These are phyloP conservation scores for Parachaetomium inaequale DNA, from an alignment of 495 filamentous ascomycete genomes.

Conservation along the genomic window DNA sequence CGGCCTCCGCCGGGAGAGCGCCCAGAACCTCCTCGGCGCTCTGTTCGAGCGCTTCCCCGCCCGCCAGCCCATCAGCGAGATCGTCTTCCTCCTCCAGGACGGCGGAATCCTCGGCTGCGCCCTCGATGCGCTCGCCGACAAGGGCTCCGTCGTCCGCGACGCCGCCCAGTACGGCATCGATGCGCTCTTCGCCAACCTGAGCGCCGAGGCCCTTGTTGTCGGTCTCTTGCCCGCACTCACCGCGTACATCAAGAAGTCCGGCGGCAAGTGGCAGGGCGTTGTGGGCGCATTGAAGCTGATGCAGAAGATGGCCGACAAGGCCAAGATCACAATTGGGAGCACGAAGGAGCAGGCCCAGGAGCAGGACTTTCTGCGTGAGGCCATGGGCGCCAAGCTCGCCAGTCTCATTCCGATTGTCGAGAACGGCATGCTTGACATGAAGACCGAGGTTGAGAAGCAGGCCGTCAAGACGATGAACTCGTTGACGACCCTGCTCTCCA, in stretches of 20 bases:
- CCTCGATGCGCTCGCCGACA: slow-evolving; percentile 86
- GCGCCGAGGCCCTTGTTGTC: slow-evolving; percentile 73
- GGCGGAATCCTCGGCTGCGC: slow-evolving; percentile 67
- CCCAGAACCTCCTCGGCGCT: slow-evolving; percentile 91
- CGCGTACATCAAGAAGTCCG: slow-evolving; percentile 69
- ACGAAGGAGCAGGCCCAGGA: slow-evolving; percentile 73
- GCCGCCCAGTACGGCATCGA: slow-evolving; percentile 93
- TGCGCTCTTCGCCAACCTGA: slow-evolving; percentile 73
- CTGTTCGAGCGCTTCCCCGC: slow-evolving; percentile 84
- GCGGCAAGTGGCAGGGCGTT: slow-evolving; percentile 93
- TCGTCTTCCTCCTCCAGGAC: slow-evolving; percentile 74
- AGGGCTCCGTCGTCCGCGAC: slow-evolving; percentile 81
- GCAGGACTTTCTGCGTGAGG: slow-evolving; percentile 83
- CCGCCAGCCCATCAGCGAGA: slow-evolving; percentile 73
- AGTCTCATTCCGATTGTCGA: slow-evolving; percentile 89
- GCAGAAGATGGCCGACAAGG: slow-evolving; percentile 88
- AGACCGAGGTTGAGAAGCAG: slow-evolving; percentile 83
- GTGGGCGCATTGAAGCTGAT: slow-evolving; percentile 79
- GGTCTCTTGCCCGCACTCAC: slow-evolving; percentile 71
- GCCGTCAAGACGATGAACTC: slow-evolving; percentile 86
- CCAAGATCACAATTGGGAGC: slow-evolving; percentile 74
- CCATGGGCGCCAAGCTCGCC: slow-evolving; percentile 89
- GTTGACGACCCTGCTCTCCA: slow-evolving; percentile 84
- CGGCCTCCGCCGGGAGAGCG: slow-evolving; percentile 77
- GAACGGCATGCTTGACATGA: slow-evolving; percentile 93